A percentile compares a stretch with the other conserved stretches of the same genome.
Evolutionary conservation across 2,329 filamentous ascomycete species (phyloP).

Genomic region (Colletotrichum noveboracense): DNA sequence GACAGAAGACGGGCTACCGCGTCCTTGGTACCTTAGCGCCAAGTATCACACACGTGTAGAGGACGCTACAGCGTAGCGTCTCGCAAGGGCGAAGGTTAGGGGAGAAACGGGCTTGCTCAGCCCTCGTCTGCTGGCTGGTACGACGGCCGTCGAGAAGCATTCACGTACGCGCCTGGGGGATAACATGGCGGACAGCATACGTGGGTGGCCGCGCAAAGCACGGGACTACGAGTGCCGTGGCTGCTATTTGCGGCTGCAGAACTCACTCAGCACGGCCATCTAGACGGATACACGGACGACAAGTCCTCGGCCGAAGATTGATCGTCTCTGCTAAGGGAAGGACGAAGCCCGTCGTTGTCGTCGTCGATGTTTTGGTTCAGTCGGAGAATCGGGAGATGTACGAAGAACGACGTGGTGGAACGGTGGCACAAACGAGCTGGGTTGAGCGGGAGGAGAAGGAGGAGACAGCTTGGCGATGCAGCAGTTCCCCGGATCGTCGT

Average conservation of each 20-base stretch:
- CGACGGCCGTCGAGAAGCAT: background rate
- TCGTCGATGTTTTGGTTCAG: background rate
- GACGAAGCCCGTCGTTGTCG: background rate
- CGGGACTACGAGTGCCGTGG: background rate
- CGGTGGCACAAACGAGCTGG: background rate
- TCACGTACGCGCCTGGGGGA: background rate
- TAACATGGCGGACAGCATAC: background rate
- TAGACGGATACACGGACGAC: background rate
- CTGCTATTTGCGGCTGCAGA: background rate
- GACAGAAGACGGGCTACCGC: background rate
- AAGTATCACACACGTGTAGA: constrained; percentile 15
- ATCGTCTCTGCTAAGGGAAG: background rate
- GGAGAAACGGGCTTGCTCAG: constrained; percentile 12
- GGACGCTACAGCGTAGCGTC: constrained; percentile 2
- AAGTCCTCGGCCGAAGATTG: background rate
- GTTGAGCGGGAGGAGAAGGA: background rate
- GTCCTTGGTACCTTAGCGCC: constrained; percentile 10
- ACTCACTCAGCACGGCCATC: background rate
- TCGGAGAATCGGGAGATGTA: background rate
- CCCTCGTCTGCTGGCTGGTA: background rate
- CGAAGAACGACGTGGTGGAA: background rate
- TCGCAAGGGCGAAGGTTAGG: constrained; percentile 7
- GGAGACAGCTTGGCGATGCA: background rate
- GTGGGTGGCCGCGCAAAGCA: background rate
- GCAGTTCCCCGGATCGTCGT: background rate